Base-by-base conservation (phyloP, 1,284 basidiomycete genomes). In the Irpex rosettiformis region DNA sequence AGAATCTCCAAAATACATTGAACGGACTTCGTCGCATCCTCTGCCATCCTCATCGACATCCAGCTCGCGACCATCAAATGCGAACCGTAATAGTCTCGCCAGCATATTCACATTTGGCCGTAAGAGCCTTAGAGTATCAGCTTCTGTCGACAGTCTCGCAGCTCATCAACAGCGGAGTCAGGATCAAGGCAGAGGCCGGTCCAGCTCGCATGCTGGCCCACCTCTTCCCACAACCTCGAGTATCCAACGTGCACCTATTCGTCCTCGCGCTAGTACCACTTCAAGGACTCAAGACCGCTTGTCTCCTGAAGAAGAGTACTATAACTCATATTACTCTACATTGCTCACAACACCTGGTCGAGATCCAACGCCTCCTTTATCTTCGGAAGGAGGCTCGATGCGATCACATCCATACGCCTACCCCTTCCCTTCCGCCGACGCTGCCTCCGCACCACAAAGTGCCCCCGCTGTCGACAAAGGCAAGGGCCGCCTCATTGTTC, bases 1-100 rank as follows among this genome's bases (percentile, higher is more conserved):
- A 29, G 83, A 84, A 62, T 80, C 84, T 0, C 86, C 86, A 2
- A 70, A 72, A 42, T 82, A 81, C 0, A 58, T 66, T 49, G 66
- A 66, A 52, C 62, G 69, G 16, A 42, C 65, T 52, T n/a, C 58
- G 62, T 7, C 55, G 56, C 56, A 52, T 48, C 67, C 52, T 56
- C 61, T 60, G 53, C 61, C 65, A 28, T 61, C 54, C 21, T 13
- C 48, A 27, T 28, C 47, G 21, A 18, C 21, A 29, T 25, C 48
- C 11, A 22, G 48, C 25, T 29, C 48, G 25, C 40, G 51, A 42
- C 45, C 45, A 22, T 47, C 43, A 52, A 51, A 53, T 55, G 29
- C 58, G 18, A 58, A 76, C 63, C 75, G 81, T 18, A 70, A 73
- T 52, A 82, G 80, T 64, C 69, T 84, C 4, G 78, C 77, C 0